A percentile compares a stretch with the other conserved stretches of the same genome.
These are phyloP conservation scores for Schizosaccharomyces cryophilus DNA, from an alignment of 805 yeast species.

Conservation along the genomic window DNA sequence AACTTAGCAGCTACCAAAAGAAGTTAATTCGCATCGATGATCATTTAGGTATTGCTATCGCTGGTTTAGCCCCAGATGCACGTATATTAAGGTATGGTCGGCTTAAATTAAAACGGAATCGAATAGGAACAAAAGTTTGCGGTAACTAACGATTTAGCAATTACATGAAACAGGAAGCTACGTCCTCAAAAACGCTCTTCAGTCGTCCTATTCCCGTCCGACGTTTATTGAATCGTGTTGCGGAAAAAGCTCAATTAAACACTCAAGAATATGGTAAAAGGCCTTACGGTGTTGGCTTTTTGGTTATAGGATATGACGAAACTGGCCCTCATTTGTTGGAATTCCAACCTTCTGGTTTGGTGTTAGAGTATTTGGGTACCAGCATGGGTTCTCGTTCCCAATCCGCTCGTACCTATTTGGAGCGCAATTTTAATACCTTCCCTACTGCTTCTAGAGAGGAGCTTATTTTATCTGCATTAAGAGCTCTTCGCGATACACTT, in stretches of 20 bases:
- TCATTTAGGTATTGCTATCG: conserved; percentile 83
- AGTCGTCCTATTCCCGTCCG: conserved; percentile 65
- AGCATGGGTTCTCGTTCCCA: conserved; percentile 98
- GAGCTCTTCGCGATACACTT: conserved; percentile 78
- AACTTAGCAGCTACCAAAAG: conserved; percentile 87
- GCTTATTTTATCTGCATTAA: conserved; percentile 62
- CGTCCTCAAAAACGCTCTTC: conserved; percentile 62
- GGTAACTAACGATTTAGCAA: conserved; percentile 23
- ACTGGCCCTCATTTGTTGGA: conserved; percentile 85
- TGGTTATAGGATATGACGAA: conserved; percentile 77
- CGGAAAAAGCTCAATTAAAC: conserved; percentile 91
- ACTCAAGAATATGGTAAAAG: conserved; percentile 91
- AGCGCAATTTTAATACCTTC: conserved; percentile 54
- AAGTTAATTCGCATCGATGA: conserved; percentile 77
- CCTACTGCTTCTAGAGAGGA: conserved; percentile 38
- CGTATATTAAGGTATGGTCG: conserved; percentile 31
- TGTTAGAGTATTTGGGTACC: conserved; percentile 70
- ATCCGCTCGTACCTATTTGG: conserved; percentile 90
- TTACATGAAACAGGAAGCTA: conserved; percentile 71
- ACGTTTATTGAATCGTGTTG: conserved; percentile 62
- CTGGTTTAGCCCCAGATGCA: conserved; percentile 97
- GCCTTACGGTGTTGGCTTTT: conserved; percentile 92
- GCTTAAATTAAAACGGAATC: neutral
- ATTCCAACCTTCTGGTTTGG: conserved; percentile 89
- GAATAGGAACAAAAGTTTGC: neutral